Base-by-base conservation (phyloP, 257 asterid species). In the Misopates orontium region DNA sequence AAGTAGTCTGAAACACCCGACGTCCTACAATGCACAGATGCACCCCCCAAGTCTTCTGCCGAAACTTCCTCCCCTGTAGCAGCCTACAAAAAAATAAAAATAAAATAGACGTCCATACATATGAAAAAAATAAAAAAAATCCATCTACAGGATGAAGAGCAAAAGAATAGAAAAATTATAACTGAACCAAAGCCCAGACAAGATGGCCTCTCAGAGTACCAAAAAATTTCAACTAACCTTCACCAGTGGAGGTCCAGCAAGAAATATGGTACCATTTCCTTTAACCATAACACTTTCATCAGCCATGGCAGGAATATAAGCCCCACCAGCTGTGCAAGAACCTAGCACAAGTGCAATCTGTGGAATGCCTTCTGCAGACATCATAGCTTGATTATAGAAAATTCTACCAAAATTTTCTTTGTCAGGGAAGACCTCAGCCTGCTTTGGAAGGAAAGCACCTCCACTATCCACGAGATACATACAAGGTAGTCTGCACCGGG, bases 311-410 rank as follows among this genome's bases (percentile, higher is more conserved):
- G 99, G 97, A 74, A 94, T 94, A 71, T 94, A 94, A 73, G 99
- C 99, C 62, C 99, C 99, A 71, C 99, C 97, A 49, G 97, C 99
- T 7, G 99, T 94, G 77, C 99, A 94, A 64, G 99, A 90, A 64
- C 99, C 99, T 60, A 94, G 69, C 19, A 94, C 99, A 82, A 94
- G 70, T 28, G 96, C 97, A 23, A 94, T 88, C 74, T 94, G 99
- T 12, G 99, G 95, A 82, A 94, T 90, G 70, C 96, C 95, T 82
- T 90, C 89, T 0, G 95, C 73, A 36, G 99, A 94, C 99, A 94
- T 94, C 67, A 84, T 59, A 45, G 99, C 90, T 76, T 94, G 96
- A 73, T 94, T 94, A 75, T 84, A 94, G 78, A 94, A 94, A 69
- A 94, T 80, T 73, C 99, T 83, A 70, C 99, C 99, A 74, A 94